These are phyloP conservation scores for Schwanniomyces sp. DNA, from an alignment of 805 yeast species.

Conservation along the genomic window DNA sequence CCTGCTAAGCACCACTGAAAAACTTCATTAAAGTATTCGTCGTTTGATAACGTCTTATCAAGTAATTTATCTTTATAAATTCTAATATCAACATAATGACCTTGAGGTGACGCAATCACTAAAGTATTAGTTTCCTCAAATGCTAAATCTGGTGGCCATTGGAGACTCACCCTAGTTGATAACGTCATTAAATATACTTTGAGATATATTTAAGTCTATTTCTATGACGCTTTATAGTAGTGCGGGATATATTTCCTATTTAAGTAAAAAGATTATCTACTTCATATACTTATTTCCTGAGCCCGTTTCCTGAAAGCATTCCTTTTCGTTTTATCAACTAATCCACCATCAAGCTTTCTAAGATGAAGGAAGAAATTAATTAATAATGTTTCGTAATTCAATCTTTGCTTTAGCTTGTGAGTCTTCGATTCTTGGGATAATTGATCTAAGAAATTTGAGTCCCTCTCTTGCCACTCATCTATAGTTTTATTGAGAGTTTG, in stretches of 20 bases:
- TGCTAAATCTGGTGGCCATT: constrained; percentile 47
- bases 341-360: constrained; percentile 37
- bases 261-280: background rate
- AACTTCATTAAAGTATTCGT: constrained; percentile 15
- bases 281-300: background rate
- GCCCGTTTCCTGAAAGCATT: constrained; percentile 7
- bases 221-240: background rate
- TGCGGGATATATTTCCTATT: background rate
- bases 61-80: constrained; percentile 19
- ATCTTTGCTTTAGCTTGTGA: constrained; percentile 20
- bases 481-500: constrained; percentile 34
- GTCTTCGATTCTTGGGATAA: constrained; percentile 16
- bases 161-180: constrained; percentile 51
- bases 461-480: constrained; percentile 42
- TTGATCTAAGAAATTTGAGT: constrained; percentile 25
- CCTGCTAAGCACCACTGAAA: constrained; percentile 66
- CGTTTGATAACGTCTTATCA: constrained; percentile 4
- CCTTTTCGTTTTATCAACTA: constrained; percentile 15
- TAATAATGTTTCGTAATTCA: constrained; percentile 34
- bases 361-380: constrained; percentile 33
- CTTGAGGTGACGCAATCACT: constrained; percentile 45
- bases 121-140: constrained; percentile 48
- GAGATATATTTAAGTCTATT: background rate
- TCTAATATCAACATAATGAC: constrained; percentile 50
- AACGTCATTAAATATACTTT: constrained; percentile 20